phyloP scores from a whole-genome alignment of 306 rosid genomes.

The Malus domestica region ASM211411v1 NC_041804.1:6251001-6251500 shows the following conservation, averaged over 20 bases:
- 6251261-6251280: neutral
- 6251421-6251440: conserved; percentile 21
- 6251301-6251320: conserved; percentile 2
- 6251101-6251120: conserved; percentile 71
- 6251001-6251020: conserved; percentile 83
- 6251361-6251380: conserved; percentile 37
- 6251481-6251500: conserved; percentile 4
- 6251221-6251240: conserved; percentile 10
- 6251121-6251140: conserved; percentile 84
- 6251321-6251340: conserved; percentile 5
- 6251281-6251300: neutral
- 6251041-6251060: conserved; percentile 88
- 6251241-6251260: conserved; percentile 9
- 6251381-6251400: conserved; percentile 69
- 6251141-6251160: conserved; percentile 95
- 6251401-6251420: conserved; percentile 26
- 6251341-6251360: conserved; percentile 49
- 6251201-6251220: conserved; percentile 50
- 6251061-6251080: conserved; percentile 85
- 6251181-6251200: conserved; percentile 72
- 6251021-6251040: conserved; percentile 71
- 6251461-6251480: conserved; percentile 23
- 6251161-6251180: conserved; percentile 95
- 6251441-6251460: conserved; percentile 24
- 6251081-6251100: conserved; percentile 44